phyloP scores from a whole-genome alignment of 2,329 filamentous ascomycete genomes.

The Colletotrichum lupini region DNA sequence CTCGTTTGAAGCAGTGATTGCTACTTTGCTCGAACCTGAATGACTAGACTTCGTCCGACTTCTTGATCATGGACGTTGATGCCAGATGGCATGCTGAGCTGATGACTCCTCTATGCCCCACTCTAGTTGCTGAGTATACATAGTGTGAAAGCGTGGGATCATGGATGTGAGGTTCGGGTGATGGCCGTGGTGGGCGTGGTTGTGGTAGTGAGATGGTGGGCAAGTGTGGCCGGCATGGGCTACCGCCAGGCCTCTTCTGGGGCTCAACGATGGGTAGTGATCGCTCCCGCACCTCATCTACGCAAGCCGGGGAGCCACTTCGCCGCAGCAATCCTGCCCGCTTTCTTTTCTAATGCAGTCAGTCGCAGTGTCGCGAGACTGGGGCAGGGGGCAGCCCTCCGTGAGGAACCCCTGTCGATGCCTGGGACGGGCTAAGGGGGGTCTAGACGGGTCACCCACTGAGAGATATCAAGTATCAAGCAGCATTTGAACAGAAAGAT shows the following conservation, averaged over 20 bases:
- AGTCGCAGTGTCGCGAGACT: slow-evolving; percentile 23
- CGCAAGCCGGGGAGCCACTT: slow-evolving; percentile 24
- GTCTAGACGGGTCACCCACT: slow-evolving; percentile 11
- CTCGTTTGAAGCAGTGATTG: background rate
- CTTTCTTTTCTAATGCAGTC: slow-evolving; percentile 29
- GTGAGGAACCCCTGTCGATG: slow-evolving; percentile 14
- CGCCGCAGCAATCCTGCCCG: slow-evolving; percentile 26
- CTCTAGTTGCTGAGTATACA: background rate
- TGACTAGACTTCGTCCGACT: slow-evolving; percentile 1
- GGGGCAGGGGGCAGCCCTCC: slow-evolving; percentile 19
- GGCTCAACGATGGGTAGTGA: slow-evolving; percentile 12
- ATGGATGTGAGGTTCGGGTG: slow-evolving; percentile 33
- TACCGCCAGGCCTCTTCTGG: slow-evolving; percentile 6
- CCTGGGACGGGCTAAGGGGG: slow-evolving; percentile 2
- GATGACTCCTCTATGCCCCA: background rate
- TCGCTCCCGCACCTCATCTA: slow-evolving; percentile 34
- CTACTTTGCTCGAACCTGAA: background rate
- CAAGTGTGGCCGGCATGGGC: background rate
- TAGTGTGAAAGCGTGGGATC: slow-evolving; percentile 1
- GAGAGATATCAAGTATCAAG: background rate
- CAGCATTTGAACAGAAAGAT: background rate
- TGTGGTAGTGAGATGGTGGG: slow-evolving; percentile 18
- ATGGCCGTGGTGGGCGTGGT: slow-evolving; percentile 8
- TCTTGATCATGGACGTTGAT: background rate
- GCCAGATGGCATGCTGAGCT: background rate